These are phyloP conservation scores for Erythrobasidium hasegawianum DNA, from an alignment of 1,284 basidiomycete genomes.

Conservation along the genomic window DNA sequence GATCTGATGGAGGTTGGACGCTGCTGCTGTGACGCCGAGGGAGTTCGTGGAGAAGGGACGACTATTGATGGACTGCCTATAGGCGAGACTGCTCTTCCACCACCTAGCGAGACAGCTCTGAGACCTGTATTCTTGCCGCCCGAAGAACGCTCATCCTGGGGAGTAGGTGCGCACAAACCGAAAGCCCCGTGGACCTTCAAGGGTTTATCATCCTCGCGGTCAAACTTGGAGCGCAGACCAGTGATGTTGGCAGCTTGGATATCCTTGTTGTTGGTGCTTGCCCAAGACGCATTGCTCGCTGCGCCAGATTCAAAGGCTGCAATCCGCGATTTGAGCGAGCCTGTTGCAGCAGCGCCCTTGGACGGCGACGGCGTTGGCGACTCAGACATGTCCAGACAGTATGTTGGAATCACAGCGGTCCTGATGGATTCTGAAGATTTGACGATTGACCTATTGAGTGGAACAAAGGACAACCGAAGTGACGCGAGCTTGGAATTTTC, in stretches of 20 bases:
- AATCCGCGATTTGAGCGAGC: conserved; percentile 15
- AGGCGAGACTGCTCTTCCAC: conserved; percentile 19
- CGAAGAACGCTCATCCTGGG: not conserved
- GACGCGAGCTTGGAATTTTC: no score
- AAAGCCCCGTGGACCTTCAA: conserved; percentile 23
- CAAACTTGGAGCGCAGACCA: conserved; percentile 27
- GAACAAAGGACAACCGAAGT: no score
- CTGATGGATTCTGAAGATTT: no score
- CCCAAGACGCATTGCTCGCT: conserved; percentile 16
- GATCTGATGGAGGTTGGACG: not conserved
- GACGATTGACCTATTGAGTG: no score
- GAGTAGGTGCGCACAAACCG: conserved; percentile 28
- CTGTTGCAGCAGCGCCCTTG: conserved; percentile 8
- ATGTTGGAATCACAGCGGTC: no score
- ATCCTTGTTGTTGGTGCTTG: conserved; percentile 5
- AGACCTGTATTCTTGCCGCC: conserved; percentile 1
- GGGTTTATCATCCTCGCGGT: conserved; percentile 29
- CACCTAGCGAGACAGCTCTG: conserved; percentile 23
- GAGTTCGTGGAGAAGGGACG: not conserved
- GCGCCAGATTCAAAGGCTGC: conserved; percentile 29
- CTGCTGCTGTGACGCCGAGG: conserved; percentile 1
- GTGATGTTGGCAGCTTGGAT: conserved; percentile 22
- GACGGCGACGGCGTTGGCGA: conserved; percentile 15
- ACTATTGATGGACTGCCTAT: conserved; percentile 22
- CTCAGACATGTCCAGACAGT: not conserved